A percentile compares a stretch with the other conserved stretches of the same genome.
These are phyloP conservation scores for Pestalotiopsis sp. DNA, from an alignment of 2,329 filamentous ascomycete genomes.

Conservation along the genomic window DNA sequence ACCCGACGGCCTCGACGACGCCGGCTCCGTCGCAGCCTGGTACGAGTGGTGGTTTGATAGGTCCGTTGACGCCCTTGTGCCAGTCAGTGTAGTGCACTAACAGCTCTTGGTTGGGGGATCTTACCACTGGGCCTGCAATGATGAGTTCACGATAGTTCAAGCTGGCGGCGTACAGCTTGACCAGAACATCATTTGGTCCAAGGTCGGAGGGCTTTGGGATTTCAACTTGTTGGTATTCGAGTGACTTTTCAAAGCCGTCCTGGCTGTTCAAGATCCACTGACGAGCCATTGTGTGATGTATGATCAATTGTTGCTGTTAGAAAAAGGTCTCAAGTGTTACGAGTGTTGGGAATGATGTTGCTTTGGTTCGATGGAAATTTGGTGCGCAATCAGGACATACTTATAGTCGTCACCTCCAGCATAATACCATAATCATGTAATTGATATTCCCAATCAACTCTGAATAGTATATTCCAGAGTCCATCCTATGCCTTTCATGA, in stretches of 20 bases:
- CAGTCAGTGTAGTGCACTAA: not conserved
- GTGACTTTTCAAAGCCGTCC: conserved; percentile 35
- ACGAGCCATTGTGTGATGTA: conserved; percentile 25
- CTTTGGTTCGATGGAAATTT: too few species aligned
- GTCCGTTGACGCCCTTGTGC: not conserved
- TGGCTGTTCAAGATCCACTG: conserved; percentile 36
- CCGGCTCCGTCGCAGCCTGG: conserved; percentile 52
- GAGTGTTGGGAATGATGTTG: not conserved
- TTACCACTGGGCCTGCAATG: conserved; percentile 22
- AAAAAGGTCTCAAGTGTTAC: not conserved
- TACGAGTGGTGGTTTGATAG: conserved; percentile 17
- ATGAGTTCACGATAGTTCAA: conserved; percentile 42
- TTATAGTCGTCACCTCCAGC: not conserved
- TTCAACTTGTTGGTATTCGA: conserved; percentile 31
- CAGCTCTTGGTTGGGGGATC: not conserved
- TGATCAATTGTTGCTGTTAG: not conserved
- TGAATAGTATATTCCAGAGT: not conserved
- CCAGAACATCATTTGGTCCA: conserved; percentile 56
- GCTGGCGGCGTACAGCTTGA: conserved; percentile 46
- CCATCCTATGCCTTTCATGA: not conserved
- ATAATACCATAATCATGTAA: not conserved
- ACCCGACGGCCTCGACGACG: conserved; percentile 38
- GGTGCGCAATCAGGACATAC: not conserved
- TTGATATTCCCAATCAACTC: not conserved
- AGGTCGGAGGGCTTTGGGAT: conserved; percentile 29